Percentiles rank a stretch among this genome's conserved stretches.
These are phyloP conservation scores for Zymoseptoria crescenta DNA, from an alignment of 2,329 filamentous ascomycete genomes.

Conservation along the genomic window DNA sequence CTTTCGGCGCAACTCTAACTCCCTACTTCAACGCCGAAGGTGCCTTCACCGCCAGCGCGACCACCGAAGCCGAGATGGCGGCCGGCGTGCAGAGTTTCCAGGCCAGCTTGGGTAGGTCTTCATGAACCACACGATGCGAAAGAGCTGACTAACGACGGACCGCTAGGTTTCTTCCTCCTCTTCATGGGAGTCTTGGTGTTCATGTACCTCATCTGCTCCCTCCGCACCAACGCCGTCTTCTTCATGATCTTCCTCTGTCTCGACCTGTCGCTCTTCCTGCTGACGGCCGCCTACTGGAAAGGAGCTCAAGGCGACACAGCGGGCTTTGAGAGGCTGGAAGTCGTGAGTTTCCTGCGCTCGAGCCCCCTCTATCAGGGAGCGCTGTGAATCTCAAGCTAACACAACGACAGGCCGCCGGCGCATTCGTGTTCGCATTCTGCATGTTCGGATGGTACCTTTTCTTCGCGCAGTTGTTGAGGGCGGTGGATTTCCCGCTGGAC, in stretches of 20 bases:
- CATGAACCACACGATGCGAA: background rate
- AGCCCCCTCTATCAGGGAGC: background rate
- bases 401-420: constrained; percentile 11
- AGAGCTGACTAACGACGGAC: background rate
- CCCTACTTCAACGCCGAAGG: constrained; percentile 11
- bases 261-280: constrained; percentile 4
- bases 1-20: constrained; percentile 11
- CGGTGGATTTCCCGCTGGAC: constrained; percentile 6
- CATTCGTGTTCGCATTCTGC: constrained; percentile 10
- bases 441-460: constrained; percentile 15
- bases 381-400: background rate
- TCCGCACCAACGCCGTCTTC: constrained; percentile 16
- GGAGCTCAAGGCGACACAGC: constrained; percentile 8
- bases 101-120: constrained; percentile 3
- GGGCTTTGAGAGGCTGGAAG: constrained; percentile 12
- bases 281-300: constrained; percentile 14
- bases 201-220: constrained; percentile 15
- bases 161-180: background rate
- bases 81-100: constrained; percentile 4
- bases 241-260: constrained; percentile 12
- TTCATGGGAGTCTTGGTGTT: constrained; percentile 8
- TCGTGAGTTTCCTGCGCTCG: constrained; percentile 5
- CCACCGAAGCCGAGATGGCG: background rate
- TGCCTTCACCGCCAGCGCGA: constrained; percentile 5
- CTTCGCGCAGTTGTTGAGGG: constrained; percentile 8